phyloP scores from a whole-genome alignment of 2,329 filamentous ascomycete genomes.

The Colletotrichum tamarilloi region DNA sequence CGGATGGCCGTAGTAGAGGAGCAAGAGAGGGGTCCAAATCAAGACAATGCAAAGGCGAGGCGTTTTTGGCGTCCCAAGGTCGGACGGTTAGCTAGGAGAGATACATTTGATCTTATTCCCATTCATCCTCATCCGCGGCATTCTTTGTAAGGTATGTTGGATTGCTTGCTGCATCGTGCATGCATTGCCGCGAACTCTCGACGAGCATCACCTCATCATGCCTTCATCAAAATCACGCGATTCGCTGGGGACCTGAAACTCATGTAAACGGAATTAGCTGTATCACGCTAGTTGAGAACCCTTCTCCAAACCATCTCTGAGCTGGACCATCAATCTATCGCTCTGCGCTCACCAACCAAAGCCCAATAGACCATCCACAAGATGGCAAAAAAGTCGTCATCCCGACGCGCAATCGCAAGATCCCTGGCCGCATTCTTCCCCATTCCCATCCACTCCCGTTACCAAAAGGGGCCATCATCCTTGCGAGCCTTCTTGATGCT shows the following conservation, averaged over 20 bases:
- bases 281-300: not conserved
- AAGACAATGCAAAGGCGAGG: constrained; percentile 5
- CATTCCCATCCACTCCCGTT: not conserved
- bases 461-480: constrained; percentile 18
- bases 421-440: no score
- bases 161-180: no score
- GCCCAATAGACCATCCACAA: not conserved
- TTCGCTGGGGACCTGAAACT: not conserved
- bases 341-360: not conserved
- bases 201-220: no score
- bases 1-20: not conserved
- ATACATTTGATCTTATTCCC: not conserved
- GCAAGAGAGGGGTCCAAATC: not conserved
- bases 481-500: not conserved
- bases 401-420: not conserved
- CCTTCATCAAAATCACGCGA: no score
- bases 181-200: no score
- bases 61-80: constrained; percentile 24
- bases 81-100: not conserved
- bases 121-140: no score
- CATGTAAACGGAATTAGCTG: not conserved
- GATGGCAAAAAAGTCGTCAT: not conserved
- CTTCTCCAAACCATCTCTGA: no score
- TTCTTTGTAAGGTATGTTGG: no score
- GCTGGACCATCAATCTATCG: not conserved